Conservation (phyloP, 2,329 filamentous ascomycete species). For the Dothiorella sarmentorum region DNA sequence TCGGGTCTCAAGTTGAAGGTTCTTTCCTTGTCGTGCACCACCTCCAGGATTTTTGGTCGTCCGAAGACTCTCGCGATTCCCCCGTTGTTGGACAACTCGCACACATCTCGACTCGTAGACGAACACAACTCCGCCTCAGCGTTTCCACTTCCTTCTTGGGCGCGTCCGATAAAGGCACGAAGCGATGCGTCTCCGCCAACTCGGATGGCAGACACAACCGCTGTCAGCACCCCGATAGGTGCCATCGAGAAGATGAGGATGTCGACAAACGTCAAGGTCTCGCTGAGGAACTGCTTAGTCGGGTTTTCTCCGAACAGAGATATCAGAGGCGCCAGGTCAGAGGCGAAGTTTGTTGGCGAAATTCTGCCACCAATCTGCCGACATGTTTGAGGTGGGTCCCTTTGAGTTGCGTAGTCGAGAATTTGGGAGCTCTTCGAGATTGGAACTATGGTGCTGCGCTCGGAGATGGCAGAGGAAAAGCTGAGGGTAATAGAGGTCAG, state of each 20-base stretch:
- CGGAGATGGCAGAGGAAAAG: too few relatives aligned
- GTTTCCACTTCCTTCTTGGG: conserved; percentile 31
- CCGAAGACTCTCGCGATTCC: conserved; percentile 35
- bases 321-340: conserved; percentile 16
- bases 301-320: conserved; percentile 27
- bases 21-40: conserved; percentile 23
- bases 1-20: neutral
- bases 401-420: too few relatives aligned
- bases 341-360: conserved; percentile 16
- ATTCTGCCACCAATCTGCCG: conserved; percentile 13
- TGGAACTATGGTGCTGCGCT: too few relatives aligned
- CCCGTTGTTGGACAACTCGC: conserved; percentile 38
- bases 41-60: conserved; percentile 32
- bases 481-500: too few relatives aligned
- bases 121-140: conserved; percentile 35
- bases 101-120: conserved; percentile 39
- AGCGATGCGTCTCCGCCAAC: conserved; percentile 28
- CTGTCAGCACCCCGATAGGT: conserved; percentile 39
- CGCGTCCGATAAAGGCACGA: conserved; percentile 38
- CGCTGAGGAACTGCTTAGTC: conserved; percentile 30
- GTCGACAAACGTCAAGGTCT: conserved; percentile 24
- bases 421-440: too few relatives aligned
- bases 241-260: conserved; percentile 33
- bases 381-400: too few relatives aligned
- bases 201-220: conserved; percentile 28